Evolutionary conservation across 768 basidiomycete genomes (phyloP).

Genomic region (Pisolithus tinctorius): DNA sequence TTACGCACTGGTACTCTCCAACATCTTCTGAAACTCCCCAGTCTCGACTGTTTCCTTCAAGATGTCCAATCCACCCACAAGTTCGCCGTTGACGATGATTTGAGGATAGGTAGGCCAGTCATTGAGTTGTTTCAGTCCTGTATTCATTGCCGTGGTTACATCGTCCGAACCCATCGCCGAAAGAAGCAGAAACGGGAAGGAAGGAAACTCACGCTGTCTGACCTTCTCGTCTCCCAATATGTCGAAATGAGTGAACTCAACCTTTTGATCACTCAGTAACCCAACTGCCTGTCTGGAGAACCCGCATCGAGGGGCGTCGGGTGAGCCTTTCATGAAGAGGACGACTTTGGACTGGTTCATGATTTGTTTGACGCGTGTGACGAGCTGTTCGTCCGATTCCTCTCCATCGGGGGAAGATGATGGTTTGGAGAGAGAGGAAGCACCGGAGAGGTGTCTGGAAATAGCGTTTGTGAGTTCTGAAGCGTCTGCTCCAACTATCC

Average conservation of each 20-base stretch:
- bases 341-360: conserved; percentile 80
- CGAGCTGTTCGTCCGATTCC: neutral
- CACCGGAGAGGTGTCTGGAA: conserved; percentile 41
- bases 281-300: conserved; percentile 74
- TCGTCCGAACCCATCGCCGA: neutral
- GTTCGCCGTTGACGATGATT: conserved; percentile 81
- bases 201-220: conserved; percentile 53
- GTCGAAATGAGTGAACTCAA: conserved; percentile 74
- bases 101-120: conserved; percentile 91
- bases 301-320: conserved; percentile 73
- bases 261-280: conserved; percentile 54
- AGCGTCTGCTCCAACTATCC: conserved; percentile 78
- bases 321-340: conserved; percentile 88
- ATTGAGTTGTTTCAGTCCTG: conserved; percentile 70
- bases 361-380: conserved; percentile 50
- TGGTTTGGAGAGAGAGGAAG: neutral
- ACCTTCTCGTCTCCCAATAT: conserved; percentile 78
- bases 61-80: conserved; percentile 94
- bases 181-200: neutral
- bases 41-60: conserved; percentile 80
- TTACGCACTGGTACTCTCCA: neutral
- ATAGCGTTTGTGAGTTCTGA: conserved; percentile 53
- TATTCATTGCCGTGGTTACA: conserved; percentile 2
- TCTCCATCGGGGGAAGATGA: neutral
- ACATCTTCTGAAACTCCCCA: conserved; percentile 63